A percentile compares a stretch with the other conserved stretches of the same genome.
Conservation (phyloP, 805 yeast species). For the Candida parachauliodes region DNA sequence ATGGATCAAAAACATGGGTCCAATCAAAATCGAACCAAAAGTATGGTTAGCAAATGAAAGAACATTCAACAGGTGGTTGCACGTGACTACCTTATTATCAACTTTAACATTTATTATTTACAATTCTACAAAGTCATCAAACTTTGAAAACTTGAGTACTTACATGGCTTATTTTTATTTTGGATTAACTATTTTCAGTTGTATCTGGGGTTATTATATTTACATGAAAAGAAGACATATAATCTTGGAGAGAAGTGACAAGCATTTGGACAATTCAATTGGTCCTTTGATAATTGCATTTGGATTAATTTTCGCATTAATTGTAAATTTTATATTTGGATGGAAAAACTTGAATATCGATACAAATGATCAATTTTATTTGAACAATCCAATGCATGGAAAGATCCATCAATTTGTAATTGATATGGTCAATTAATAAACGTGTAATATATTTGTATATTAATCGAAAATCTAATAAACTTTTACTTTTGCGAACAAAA, state of each 20-base stretch:
- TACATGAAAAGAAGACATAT: constrained; percentile 67
- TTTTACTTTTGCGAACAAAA: no score
- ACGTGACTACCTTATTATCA: constrained; percentile 79
- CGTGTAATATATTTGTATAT: no score
- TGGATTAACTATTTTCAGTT: constrained; percentile 74
- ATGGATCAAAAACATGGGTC: constrained; percentile 83
- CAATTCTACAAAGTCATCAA: constrained; percentile 66
- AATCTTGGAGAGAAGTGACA: constrained; percentile 78
- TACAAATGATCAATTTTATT: constrained; percentile 25
- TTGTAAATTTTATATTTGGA: constrained; percentile 71
- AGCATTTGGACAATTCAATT: constrained; percentile 81
- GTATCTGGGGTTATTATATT: constrained; percentile 84
- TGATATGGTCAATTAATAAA: constrained; percentile 18
- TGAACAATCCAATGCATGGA: constrained; percentile 30
- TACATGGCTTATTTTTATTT: constrained; percentile 76
- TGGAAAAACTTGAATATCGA: constrained; percentile 25
- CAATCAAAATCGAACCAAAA: constrained; percentile 92
- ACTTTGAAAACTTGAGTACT: constrained; percentile 61
- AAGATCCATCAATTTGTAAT: constrained; percentile 33
- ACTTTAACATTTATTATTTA: constrained; percentile 82
- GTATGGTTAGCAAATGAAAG: constrained; percentile 99
- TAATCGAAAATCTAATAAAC: no score
- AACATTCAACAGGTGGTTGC: constrained; percentile 94
- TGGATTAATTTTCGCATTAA: constrained; percentile 63
- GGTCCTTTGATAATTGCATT: constrained; percentile 83